Evolutionary conservation across 306 rosid genomes (phyloP), one percentile per base, ranked within the genome.

Genomic region (Medicago ruthenica): DNA sequence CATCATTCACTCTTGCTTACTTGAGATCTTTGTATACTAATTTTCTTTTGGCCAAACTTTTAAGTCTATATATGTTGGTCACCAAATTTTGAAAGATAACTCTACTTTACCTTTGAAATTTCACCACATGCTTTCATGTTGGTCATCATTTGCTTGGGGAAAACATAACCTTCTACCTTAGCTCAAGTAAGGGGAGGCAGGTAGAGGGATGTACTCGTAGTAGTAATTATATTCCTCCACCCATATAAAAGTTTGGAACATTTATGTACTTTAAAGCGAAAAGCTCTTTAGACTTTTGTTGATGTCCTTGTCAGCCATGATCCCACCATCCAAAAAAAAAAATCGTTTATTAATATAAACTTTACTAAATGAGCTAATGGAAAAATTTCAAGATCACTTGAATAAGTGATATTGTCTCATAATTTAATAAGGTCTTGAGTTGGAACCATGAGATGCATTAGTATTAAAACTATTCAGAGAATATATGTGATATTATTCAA

Each of bases 231-330:
- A 87, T 86, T 87, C 27, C 89, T 76, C 87, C 89, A 86, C 89
- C 86, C 85, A 80, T 88, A 87, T 81, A 91, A 88, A 89, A 86
- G 87, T 84, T 86, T 71, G 85, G 83, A 89, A 88, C 91, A 87
- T 77, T 55, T 85, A 15, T 86, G 90, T 85, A 89, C 96, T 88
- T 89, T 88, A 91, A 89, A 89, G 93, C 31, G 65, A 84, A 88
- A 80, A 70, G n/a, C 73, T 76, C 77, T 76, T 66, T 78, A 73
- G 68, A 86, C 87, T 89, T 85, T 78, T 80, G 85, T 88, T 81
- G 85, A 86, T 89, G 89, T 85, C 63, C 72, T 85, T 91, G 97
- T 91, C 96, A 97, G 93, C 93, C 98, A 90, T 89, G 83, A 92
- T 87, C 83, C 83, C 81, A 82, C 86, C 87, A 66, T 76, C 75